Evolutionary conservation across 495 filamentous ascomycete genomes (phyloP).

Genomic region (Penicillium soppii): DNA sequence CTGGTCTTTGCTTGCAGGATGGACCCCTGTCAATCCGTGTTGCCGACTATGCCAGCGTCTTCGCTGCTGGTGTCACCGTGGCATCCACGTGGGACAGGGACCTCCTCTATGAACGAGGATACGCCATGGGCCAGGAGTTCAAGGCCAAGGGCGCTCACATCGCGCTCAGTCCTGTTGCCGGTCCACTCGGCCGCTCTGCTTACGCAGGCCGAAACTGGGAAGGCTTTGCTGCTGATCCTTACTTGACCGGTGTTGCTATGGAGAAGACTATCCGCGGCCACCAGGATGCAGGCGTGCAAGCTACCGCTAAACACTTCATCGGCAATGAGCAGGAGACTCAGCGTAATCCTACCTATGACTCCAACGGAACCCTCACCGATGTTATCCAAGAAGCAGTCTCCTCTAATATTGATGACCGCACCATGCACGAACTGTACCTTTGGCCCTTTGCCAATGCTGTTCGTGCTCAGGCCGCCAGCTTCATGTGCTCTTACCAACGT

Average conservation of each 20-base stretch:
- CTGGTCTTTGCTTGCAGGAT: conserved; percentile 55
- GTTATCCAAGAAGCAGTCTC: conserved; percentile 71
- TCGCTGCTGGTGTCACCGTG: conserved; percentile 54
- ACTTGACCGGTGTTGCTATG: conserved; percentile 56
- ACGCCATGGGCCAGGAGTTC: conserved; percentile 59
- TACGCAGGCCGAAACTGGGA: conserved; percentile 67
- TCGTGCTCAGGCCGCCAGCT: conserved; percentile 55
- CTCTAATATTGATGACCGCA: conserved; percentile 62
- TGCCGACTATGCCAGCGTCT: conserved; percentile 52
- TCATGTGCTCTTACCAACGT: conserved; percentile 73
- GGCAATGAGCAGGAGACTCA: conserved; percentile 58
- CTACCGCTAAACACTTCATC: conserved; percentile 60
- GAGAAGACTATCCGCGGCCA: conserved; percentile 55
- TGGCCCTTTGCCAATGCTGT: conserved; percentile 74
- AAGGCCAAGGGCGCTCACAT: conserved; percentile 54
- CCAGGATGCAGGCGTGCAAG: conserved; percentile 57
- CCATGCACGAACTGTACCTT: conserved; percentile 77
- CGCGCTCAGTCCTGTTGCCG: conserved; percentile 51
- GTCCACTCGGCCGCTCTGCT: conserved; percentile 52
- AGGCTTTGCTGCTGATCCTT: conserved; percentile 67
- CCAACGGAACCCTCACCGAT: conserved; percentile 67
- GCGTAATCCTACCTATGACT: conserved; percentile 22
- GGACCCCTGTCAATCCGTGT: conserved; percentile 51
- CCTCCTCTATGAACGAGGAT: conserved; percentile 63
- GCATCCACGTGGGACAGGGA: conserved; percentile 70